Conservation (phyloP, 192 early-diverging fungal species). For the Entophlyctis helioformis region DNA sequence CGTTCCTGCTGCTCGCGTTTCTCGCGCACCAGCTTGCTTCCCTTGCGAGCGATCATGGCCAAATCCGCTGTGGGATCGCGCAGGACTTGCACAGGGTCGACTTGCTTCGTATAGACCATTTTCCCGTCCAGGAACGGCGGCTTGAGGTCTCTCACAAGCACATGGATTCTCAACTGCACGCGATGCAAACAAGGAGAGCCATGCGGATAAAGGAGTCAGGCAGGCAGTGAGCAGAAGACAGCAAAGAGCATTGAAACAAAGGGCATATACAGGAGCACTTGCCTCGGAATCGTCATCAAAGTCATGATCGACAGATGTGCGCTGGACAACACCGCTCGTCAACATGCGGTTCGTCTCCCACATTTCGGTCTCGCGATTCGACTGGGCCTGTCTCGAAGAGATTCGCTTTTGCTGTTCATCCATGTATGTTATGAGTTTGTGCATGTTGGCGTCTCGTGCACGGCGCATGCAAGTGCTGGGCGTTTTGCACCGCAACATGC, state of each 20-base stretch:
- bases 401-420: constrained; percentile 50
- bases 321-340: constrained; percentile 77
- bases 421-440: not conserved
- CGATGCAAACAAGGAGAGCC: not conserved
- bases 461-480: not conserved
- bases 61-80: constrained; percentile 87
- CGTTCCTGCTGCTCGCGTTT: constrained; percentile 84
- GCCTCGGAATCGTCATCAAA: constrained; percentile 70
- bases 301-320: constrained; percentile 61
- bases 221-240: not conserved
- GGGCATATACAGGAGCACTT: not conserved
- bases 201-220: constrained; percentile 26
- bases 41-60: constrained; percentile 87
- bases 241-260: not conserved
- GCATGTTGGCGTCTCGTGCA: not conserved
- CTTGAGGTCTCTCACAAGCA: constrained; percentile 85
- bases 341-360: constrained; percentile 93
- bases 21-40: constrained; percentile 79
- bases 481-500: no score
- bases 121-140: constrained; percentile 94
- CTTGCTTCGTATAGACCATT: constrained; percentile 76
- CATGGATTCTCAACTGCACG: constrained; percentile 58
- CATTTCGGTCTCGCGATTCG: constrained; percentile 81
- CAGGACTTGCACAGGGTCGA: constrained; percentile 76
- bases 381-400: constrained; percentile 81